A percentile compares a stretch with the other conserved stretches of the same genome.
Evolutionary conservation across 129 eudicot genomes (phyloP).

Genomic region (Oenanthe sinensis): DNA sequence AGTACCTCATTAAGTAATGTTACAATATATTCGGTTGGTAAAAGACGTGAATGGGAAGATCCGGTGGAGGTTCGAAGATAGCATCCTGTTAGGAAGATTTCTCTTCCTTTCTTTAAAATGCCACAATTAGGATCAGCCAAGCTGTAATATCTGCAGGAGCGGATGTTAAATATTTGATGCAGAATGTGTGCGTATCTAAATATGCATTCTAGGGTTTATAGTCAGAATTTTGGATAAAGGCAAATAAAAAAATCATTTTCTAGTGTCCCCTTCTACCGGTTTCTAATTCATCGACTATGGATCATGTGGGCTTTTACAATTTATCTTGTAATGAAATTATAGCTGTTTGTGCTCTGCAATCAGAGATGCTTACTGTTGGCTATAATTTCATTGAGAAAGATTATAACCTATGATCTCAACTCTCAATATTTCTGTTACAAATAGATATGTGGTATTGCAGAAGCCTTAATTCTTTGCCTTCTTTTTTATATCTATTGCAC

Average conservation of each 20-base stretch:
- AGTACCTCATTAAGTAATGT: conserved; percentile 80
- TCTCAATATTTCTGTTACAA: not conserved
- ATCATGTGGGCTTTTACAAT: not conserved
- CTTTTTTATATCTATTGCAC: not conserved
- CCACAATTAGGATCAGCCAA: conserved; percentile 71
- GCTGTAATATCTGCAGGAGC: conserved; percentile 53
- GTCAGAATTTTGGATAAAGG: not conserved
- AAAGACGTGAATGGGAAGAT: conserved; percentile 57
- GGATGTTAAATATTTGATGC: conserved; percentile 18
- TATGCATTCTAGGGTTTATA: not conserved
- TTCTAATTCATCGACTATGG: not conserved
- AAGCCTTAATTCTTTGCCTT: not conserved
- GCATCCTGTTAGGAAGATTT: conserved; percentile 80
- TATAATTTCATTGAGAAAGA: not conserved
- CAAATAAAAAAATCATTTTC: not conserved
- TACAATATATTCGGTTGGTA: conserved; percentile 85
- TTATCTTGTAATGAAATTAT: not conserved
- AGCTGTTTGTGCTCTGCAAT: not conserved
- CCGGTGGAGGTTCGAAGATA: conserved; percentile 66
- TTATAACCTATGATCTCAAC: not conserved
- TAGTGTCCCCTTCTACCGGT: not conserved
- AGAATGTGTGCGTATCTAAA: conserved; percentile 9
- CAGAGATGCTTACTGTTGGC: not conserved
- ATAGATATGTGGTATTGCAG: not conserved
- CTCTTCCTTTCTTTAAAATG: conserved; percentile 78